These are phyloP conservation scores for Dinochytrium kinnereticum DNA, from an alignment of 371 early-diverging fungal species.

Conservation along the genomic window DNA sequence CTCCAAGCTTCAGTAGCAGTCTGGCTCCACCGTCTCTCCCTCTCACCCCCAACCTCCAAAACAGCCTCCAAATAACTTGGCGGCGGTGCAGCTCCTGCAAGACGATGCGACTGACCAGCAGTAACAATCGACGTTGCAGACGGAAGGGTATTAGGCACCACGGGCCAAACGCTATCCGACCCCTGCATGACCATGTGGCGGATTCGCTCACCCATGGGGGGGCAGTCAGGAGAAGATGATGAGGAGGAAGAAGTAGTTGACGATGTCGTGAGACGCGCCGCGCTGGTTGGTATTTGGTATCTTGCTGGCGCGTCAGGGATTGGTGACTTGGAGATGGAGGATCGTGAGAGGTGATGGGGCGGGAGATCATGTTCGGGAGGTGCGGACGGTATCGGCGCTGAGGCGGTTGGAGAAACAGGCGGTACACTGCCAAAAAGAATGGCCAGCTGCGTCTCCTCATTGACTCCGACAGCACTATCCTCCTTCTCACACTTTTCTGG, in stretches of 20 bases:
- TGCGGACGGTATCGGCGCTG: too few species aligned
- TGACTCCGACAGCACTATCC: background rate
- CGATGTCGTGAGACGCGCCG: too few species aligned
- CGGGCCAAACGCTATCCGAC: background rate
- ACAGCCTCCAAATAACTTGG: background rate
- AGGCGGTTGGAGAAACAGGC: background rate
- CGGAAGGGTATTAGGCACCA: background rate
- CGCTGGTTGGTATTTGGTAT: too few species aligned
- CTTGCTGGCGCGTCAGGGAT: too few species aligned
- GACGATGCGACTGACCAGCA: background rate
- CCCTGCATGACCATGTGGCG: background rate
- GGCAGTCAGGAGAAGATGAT: too few species aligned
- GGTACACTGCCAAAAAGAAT: background rate
- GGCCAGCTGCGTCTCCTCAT: background rate
- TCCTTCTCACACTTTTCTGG: background rate
- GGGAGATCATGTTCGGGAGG: background rate
- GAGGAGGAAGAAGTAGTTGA: too few species aligned
- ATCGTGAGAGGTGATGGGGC: too few species aligned
- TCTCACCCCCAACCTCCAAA: too few species aligned
- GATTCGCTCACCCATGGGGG: background rate
- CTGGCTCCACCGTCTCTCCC: background rate
- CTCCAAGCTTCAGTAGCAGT: background rate
- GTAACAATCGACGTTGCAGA: background rate
- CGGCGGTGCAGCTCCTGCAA: background rate
- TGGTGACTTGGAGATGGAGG: too few species aligned